phyloP scores from a whole-genome alignment of 305 asterid species.

The Plantago lanceolata region DNA sequence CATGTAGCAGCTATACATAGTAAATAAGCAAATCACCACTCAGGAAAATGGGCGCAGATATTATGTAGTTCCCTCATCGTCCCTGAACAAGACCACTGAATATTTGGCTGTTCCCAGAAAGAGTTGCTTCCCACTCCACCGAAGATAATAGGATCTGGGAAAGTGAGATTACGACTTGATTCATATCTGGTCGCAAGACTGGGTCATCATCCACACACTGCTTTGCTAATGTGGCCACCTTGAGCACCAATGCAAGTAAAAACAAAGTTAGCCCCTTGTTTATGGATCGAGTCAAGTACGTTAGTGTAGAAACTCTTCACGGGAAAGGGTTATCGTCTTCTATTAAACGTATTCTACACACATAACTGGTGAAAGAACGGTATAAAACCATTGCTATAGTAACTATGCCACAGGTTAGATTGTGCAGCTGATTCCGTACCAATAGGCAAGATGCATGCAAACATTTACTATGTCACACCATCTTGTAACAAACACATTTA shows the following conservation, averaged over 20 bases:
- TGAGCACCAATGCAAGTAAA: constrained; percentile 19
- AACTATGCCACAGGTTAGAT: background rate
- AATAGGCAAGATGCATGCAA: too few relatives aligned
- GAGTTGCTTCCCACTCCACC: constrained; percentile 99
- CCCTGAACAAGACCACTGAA: constrained; percentile 98
- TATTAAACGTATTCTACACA: background rate
- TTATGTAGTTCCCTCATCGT: constrained; percentile 37
- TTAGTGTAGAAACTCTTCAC: too few relatives aligned
- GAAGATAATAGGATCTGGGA: constrained; percentile 88
- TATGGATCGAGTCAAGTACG: too few relatives aligned
- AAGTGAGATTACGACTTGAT: constrained; percentile 79
- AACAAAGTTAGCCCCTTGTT: background rate
- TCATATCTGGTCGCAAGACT: constrained; percentile 89
- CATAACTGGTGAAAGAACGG: background rate
- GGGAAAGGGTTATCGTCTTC: background rate
- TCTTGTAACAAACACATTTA: background rate
- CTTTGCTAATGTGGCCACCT: constrained; percentile 83
- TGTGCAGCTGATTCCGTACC: background rate
- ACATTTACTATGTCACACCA: too few relatives aligned
- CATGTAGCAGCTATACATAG: constrained; percentile 8
- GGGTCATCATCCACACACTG: constrained; percentile 95
- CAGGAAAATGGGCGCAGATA: constrained; percentile 2
- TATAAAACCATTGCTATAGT: too few relatives aligned
- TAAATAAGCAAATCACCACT: background rate
- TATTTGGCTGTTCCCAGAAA: constrained; percentile 95